Conservation (phyloP, 805 yeast genomes). For the Metschnikowia cubensis region DNA sequence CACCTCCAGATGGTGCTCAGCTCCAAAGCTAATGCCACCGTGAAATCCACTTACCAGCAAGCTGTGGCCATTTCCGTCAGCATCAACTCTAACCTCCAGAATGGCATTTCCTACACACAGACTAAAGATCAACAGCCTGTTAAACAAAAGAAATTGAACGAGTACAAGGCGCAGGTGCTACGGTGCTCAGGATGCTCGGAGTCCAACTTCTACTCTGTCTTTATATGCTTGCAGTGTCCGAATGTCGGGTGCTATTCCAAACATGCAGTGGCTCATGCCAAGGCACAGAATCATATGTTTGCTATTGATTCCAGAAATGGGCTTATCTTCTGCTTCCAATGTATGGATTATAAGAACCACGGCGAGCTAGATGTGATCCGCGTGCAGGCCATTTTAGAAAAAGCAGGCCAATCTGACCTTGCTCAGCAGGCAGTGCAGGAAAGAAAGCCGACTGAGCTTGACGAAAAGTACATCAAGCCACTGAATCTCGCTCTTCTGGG, state of each 20-base stretch:
- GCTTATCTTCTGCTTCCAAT: constrained; percentile 71
- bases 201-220: constrained; percentile 41
- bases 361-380: constrained; percentile 53
- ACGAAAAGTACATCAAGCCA: constrained; percentile 31
- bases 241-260: constrained; percentile 62
- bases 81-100: constrained; percentile 20
- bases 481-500: constrained; percentile 64
- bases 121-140: constrained; percentile 37
- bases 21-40: constrained; percentile 47
- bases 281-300: constrained; percentile 32
- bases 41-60: constrained; percentile 47
- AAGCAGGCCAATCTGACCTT: not conserved
- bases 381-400: constrained; percentile 12
- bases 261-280: constrained; percentile 33
- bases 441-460: constrained; percentile 3
- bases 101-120: constrained; percentile 22
- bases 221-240: constrained; percentile 73
- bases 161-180: constrained; percentile 41
- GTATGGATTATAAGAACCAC: constrained; percentile 69
- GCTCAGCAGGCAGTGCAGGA: constrained; percentile 6
- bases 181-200: constrained; percentile 50
- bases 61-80: constrained; percentile 46
- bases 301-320: constrained; percentile 65
- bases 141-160: constrained; percentile 35
- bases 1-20: constrained; percentile 47